Evolutionary conservation across 23 red algal genomes (phyloP).

Genomic region (Gracilaria caudata): DNA sequence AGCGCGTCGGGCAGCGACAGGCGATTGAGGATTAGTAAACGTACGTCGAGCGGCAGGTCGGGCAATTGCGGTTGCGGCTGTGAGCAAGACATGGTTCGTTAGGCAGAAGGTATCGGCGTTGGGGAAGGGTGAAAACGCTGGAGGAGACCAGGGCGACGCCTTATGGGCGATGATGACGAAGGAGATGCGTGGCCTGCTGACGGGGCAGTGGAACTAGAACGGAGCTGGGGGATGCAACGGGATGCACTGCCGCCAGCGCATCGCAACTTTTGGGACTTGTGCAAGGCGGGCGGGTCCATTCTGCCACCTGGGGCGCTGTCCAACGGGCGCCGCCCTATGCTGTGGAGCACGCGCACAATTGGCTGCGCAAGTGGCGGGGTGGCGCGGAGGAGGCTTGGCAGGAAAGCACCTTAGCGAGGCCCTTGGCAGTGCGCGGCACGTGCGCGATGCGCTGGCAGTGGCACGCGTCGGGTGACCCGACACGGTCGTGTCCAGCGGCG

Average conservation of each 20-base stretch:
- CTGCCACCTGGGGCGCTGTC: not conserved
- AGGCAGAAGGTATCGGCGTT: not conserved
- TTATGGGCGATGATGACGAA: not conserved
- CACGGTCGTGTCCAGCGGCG: not conserved
- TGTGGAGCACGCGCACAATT: not conserved
- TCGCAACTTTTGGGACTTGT: no score
- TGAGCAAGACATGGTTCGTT: not conserved
- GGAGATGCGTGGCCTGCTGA: not conserved
- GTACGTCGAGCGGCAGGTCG: constrained; percentile 50
- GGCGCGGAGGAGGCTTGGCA: not conserved
- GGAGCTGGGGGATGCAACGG: constrained; percentile 4
- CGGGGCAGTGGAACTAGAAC: constrained; percentile 15
- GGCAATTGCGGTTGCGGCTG: not conserved
- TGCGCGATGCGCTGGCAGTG: no score
- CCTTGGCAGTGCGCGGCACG: no score
- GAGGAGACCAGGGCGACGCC: not conserved
- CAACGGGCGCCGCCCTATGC: not conserved
- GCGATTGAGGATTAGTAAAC: constrained; percentile 1
- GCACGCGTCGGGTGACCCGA: no score
- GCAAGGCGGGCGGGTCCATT: no score
- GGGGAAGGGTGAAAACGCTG: not conserved
- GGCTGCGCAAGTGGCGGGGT: not conserved
- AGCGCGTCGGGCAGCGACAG: constrained; percentile 47
- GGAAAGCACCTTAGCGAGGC: no score
- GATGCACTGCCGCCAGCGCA: constrained; percentile 3